These are phyloP conservation scores for Lactarius hengduanensis DNA, from an alignment of 768 basidiomycete species.

Conservation along the genomic window DNA sequence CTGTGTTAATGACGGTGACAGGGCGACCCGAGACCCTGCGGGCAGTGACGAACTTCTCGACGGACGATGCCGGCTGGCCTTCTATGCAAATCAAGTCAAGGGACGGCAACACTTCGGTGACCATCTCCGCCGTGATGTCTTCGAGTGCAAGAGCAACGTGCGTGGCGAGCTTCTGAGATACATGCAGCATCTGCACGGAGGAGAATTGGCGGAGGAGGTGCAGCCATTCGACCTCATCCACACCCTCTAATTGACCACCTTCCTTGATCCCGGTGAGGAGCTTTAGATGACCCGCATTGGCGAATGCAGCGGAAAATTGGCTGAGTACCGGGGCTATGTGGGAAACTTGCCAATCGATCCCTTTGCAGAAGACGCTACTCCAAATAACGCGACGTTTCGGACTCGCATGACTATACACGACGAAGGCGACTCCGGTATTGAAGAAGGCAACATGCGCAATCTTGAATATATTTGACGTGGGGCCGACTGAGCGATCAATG, in stretches of 20 bases:
- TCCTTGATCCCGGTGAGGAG: not conserved
- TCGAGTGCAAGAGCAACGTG: not conserved
- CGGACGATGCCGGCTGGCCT: not conserved
- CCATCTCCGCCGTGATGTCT: not conserved
- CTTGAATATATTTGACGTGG: not conserved
- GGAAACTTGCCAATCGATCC: not conserved
- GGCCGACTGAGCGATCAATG: not conserved
- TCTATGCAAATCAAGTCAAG: not conserved
- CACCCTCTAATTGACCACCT: not conserved
- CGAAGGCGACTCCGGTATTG: not conserved
- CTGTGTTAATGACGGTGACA: not conserved
- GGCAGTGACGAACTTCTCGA: not conserved
- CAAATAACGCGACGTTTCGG: not conserved
- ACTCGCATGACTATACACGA: not conserved
- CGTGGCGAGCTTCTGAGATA: not conserved
- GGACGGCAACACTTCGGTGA: not conserved
- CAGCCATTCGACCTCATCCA: not conserved
- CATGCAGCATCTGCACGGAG: not conserved
- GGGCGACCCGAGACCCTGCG: not conserved
- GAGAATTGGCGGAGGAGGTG: not conserved
- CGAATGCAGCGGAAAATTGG: not conserved
- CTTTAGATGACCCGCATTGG: not conserved
- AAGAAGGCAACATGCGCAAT: not conserved
- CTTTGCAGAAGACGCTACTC: not conserved
- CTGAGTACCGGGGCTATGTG: not conserved